These are phyloP conservation scores for Lipomyces mesembrius DNA, from an alignment of 805 yeast species.

Conservation along the genomic window DNA sequence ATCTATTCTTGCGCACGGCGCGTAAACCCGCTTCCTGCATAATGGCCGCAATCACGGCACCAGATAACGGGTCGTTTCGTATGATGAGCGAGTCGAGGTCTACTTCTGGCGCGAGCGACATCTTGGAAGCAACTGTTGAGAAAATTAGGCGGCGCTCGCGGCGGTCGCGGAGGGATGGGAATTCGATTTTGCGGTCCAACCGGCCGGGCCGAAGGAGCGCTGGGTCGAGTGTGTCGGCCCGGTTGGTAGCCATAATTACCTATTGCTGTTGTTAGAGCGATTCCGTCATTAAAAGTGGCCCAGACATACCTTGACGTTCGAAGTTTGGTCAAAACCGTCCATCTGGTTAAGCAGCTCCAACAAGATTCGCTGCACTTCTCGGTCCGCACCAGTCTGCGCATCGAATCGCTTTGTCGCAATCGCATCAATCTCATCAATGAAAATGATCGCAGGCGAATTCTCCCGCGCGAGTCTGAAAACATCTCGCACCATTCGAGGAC, in stretches of 20 bases:
- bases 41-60: constrained; percentile 95
- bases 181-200: constrained; percentile 96
- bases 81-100: constrained; percentile 93
- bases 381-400: constrained; percentile 99
- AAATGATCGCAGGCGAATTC: constrained; percentile 94
- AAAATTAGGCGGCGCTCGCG: constrained; percentile 97
- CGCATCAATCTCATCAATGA: constrained; percentile 98
- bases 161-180: constrained; percentile 94
- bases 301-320: constrained; percentile 69
- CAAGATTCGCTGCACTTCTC: constrained; percentile 97
- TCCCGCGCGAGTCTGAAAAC: constrained; percentile 97
- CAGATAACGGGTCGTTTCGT: constrained; percentile 95
- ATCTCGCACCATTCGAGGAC: constrained; percentile 99
- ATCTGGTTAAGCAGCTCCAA: constrained; percentile 95
- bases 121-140: constrained; percentile 92
- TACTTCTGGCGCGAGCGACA: constrained; percentile 97
- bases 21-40: constrained; percentile 99
- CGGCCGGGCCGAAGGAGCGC: constrained; percentile 98
- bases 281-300: constrained; percentile 44
- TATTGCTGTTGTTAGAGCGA: neutral
- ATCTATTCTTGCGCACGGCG: constrained; percentile 97
- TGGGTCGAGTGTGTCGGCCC: constrained; percentile 99
- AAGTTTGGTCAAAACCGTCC: constrained; percentile 98
- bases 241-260: constrained; percentile 96
- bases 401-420: constrained; percentile 99